Base-by-base conservation (phyloP, 371 early-diverging fungal genomes). In the Parasitella parasitica region DNA sequence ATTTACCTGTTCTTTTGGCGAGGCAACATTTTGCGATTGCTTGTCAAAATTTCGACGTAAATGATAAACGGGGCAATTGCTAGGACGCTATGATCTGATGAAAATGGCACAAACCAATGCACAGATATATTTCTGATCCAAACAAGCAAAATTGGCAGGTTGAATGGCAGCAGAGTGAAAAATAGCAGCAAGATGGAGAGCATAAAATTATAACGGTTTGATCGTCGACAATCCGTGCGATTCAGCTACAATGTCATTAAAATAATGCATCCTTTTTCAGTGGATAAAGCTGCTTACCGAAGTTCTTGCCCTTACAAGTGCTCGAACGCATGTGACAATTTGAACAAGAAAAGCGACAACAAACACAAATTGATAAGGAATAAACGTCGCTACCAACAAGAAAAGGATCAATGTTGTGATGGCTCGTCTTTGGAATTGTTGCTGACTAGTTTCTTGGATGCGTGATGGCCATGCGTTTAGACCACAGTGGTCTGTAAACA, bases 311-410 rank as follows among this genome's bases (percentile, higher is more conserved):
- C 67, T 55, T 18, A 78, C 53, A 55, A 83, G 60, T 2, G 90
- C 81, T 9, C 90, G 76, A 6, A 87, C 75, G 50, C 86, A 85
- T 5, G 86, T 85, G 24, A 89, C 76, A 37, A 86, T 80, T 54
- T 92, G 93, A 8, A 90, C 89, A 26, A 91, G 63, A 60, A 90
- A 89, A 2, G 91, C 89, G 20, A 89, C 86, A 3, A 91, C 76
- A 75, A 90, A 93, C 0, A 89, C 90, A 80, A 91, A 90, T 66
- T 93, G 93, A 71, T 91, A 93, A 1, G 93, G 92, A 20, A 91
- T 86, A 71, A 86, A 83, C 0, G 90, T 86, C 27, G 86, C 86
- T 3, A 91, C 92, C 61, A 89, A 63, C n/a, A 87, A 64, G 66
- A 88, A 85, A 8, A 87, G 50, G 15, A 88, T 54, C 13, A 83